A percentile compares a stretch with the other conserved stretches of the same genome.
phyloP scores from a whole-genome alignment of 305 asterid genomes.

The Withania somnifera region DNA sequence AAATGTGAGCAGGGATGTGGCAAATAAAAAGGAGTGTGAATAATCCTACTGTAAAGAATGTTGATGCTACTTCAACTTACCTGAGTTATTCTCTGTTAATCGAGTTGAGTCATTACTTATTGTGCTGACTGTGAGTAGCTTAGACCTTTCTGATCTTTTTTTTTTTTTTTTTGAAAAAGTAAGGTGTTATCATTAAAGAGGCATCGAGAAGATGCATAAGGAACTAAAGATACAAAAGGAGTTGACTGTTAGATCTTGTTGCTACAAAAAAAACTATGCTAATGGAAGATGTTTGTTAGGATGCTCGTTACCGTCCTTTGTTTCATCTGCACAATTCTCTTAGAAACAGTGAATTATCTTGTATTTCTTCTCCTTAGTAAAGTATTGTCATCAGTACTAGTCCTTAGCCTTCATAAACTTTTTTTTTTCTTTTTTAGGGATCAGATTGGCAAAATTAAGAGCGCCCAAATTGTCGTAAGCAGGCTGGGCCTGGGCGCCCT shows the following conservation, averaged over 20 bases:
- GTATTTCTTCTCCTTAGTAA: background rate
- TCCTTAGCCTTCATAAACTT: background rate
- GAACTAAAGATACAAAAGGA: background rate
- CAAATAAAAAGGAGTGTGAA: background rate
- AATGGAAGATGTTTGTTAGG: background rate
- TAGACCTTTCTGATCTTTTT: background rate
- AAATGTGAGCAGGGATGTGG: background rate
- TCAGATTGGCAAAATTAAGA: no score
- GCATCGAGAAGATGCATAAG: background rate
- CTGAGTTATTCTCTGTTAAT: background rate
- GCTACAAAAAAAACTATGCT: background rate
- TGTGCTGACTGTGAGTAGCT: background rate
- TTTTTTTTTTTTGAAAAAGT: background rate
- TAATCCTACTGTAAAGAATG: background rate
- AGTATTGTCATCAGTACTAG: background rate
- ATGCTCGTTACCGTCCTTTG: background rate
- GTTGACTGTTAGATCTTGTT: background rate
- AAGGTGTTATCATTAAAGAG: background rate
- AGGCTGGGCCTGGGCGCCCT: no score
- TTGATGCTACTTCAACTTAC: background rate
- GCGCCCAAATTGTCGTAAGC: no score
- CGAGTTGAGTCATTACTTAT: background rate
- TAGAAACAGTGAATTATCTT: background rate
- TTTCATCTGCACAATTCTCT: background rate
- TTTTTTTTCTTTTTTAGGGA: no score